Evolutionary conservation across 331 rosid genomes (phyloP), one percentile per base, ranked within the genome.

Genomic region (Malus hybrid): DNA sequence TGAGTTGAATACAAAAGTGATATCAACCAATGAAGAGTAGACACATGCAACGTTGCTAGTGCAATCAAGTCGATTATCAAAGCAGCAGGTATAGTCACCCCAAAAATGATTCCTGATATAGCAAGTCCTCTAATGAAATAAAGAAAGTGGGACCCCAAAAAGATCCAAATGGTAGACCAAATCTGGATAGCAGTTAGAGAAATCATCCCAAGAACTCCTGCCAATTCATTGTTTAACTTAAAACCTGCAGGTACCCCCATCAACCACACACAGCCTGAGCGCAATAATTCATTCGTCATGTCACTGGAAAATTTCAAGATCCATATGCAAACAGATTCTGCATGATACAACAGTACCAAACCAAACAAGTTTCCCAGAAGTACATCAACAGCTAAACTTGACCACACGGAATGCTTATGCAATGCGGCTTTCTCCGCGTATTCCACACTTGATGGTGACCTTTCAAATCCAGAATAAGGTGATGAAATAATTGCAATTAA

Each of bases 241-340:
- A 94, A 94, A 74, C 99, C 99, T 11, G 96, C 99, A 26, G 97
- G 99, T 78, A 85, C 85, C 77, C 99, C 97, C 99, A 92, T 90
- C 85, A 94, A 86, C 99, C 99, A 92, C 68, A 92, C 97, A 81
- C 97, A 92, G n/a, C 99, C 97, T 1, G 93, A 87, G 55, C 97
- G 97, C 89, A 94, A 72, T 78, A 90, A 88, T 26, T 89, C 80
- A 77, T 89, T 87, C 33, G 97, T 87, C 73, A 90, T 71, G 48
- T 84, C 95, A 73, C 83, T 88, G 53, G 87, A 62, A 73, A 92
- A 87, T 68, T 87, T 84, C 78, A 84, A 75, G 86, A 90, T 69
- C 78, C 74, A 89, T 66, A 68, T 56, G 78, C 81, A 81, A 85
- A 70, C 70, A 42, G 84, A 77, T 74, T 90, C 96, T 78, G 86